Evolutionary conservation across 1,284 basidiomycete species (phyloP).

Genomic region (Sanghuangporus baumii): DNA sequence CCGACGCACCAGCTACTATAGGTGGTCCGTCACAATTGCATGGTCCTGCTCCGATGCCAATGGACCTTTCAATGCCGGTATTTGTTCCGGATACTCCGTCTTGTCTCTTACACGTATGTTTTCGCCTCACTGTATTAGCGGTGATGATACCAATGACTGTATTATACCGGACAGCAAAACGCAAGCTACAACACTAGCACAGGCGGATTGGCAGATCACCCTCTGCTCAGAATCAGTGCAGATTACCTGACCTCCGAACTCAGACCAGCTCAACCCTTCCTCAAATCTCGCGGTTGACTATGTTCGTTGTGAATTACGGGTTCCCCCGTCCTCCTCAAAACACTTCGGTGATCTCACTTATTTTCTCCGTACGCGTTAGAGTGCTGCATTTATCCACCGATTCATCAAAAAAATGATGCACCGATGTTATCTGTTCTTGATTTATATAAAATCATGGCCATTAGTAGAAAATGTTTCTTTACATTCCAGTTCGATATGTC

Average conservation of each 20-base stretch:
- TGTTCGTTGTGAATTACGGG: too few relatives aligned
- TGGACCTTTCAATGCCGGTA: neutral
- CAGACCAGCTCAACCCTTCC: neutral
- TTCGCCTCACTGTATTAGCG: neutral
- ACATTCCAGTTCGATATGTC: too few relatives aligned
- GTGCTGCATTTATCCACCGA: too few relatives aligned
- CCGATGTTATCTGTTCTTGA: too few relatives aligned
- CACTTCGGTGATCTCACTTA: too few relatives aligned
- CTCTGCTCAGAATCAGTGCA: neutral
- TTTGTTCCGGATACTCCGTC: neutral
- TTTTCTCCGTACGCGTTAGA: too few relatives aligned
- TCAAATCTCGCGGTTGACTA: too few relatives aligned
- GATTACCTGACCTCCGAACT: neutral
- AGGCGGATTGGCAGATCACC: neutral
- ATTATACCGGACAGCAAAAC: neutral
- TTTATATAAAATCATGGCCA: too few relatives aligned
- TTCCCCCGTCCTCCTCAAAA: too few relatives aligned
- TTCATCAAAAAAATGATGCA: too few relatives aligned
- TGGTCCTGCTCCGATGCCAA: constrained; percentile 1
- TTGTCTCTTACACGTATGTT: neutral
- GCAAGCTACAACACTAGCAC: neutral
- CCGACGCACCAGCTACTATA: neutral
- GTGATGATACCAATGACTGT: neutral
- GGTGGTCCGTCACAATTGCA: neutral
- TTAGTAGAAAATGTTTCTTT: too few relatives aligned